A percentile compares a stretch with the other conserved stretches of the same genome.
Evolutionary conservation across 1,284 basidiomycete species (phyloP).

Genomic region (Laetiporus sulphureus): DNA sequence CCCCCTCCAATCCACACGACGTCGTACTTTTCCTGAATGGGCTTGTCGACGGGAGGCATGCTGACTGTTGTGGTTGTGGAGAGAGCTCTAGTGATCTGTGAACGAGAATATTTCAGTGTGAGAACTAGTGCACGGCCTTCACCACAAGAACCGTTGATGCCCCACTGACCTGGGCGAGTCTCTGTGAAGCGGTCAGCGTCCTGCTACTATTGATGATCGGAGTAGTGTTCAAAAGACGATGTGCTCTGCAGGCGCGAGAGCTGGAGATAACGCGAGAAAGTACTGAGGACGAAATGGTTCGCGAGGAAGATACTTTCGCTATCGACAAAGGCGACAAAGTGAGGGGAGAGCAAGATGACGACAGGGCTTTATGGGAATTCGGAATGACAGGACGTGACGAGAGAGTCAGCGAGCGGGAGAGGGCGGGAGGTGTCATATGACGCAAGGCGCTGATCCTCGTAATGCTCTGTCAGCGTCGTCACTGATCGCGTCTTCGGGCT

Average conservation of each 20-base stretch:
- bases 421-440: conserved; percentile 6
- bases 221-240: neutral
- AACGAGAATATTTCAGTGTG: neutral
- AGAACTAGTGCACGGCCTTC: neutral
- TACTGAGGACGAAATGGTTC: conserved; percentile 1
- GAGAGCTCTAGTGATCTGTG: conserved; percentile 46
- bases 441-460: neutral
- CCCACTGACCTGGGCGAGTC: neutral
- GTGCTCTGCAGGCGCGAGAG: neutral
- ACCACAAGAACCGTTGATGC: conserved; percentile 1
- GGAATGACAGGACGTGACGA: conserved; percentile 1
- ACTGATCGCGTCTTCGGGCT: too few species aligned
- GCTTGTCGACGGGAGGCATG: conserved; percentile 68
- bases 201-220: neutral
- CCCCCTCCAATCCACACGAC: conserved; percentile 82
- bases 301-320: neutral
- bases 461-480: too few species aligned
- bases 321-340: neutral
- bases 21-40: conserved; percentile 65
- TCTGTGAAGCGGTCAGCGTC: neutral
- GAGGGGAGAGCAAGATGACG: neutral
- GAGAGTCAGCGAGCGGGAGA: neutral
- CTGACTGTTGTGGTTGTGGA: conserved; percentile 28
- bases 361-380: neutral
- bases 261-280: neutral